These are phyloP conservation scores for Rhodomyrtus tomentosa DNA, from an alignment of 345 rosid genomes.

Conservation along the genomic window DNA sequence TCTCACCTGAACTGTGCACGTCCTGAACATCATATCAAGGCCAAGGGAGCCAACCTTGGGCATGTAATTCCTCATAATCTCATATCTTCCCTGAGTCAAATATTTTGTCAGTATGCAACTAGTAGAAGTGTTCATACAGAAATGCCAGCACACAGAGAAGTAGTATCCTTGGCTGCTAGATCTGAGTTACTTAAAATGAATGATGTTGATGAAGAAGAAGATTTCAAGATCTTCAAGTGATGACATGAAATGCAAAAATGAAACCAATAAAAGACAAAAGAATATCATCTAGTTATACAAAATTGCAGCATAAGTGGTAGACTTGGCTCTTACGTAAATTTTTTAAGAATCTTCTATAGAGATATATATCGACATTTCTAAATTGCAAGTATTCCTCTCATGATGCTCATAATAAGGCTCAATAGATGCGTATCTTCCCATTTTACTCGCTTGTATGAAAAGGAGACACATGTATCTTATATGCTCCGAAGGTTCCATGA, in stretches of 20 bases:
- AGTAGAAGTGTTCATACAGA: neutral
- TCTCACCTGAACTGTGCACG: conserved; percentile 96
- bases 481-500: neutral
- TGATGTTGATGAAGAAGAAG: neutral
- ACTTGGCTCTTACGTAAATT: neutral
- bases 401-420: neutral
- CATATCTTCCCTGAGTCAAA: conserved; percentile 85
- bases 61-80: conserved; percentile 97
- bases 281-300: neutral
- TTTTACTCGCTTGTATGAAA: neutral
- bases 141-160: neutral
- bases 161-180: neutral
- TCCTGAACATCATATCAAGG: conserved; percentile 97
- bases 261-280: neutral
- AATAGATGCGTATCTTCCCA: neutral
- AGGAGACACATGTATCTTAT: neutral
- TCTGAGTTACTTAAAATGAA: neutral
- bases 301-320: neutral
- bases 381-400: neutral
- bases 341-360: neutral
- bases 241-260: neutral
- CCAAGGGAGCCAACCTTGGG: conserved; percentile 95
- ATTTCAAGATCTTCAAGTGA: neutral
- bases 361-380: neutral
- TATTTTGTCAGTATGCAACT: conserved; percentile 10